Base-by-base conservation (phyloP, 2,329 filamentous ascomycete genomes). In the Corinectria fuckeliana region DNA sequence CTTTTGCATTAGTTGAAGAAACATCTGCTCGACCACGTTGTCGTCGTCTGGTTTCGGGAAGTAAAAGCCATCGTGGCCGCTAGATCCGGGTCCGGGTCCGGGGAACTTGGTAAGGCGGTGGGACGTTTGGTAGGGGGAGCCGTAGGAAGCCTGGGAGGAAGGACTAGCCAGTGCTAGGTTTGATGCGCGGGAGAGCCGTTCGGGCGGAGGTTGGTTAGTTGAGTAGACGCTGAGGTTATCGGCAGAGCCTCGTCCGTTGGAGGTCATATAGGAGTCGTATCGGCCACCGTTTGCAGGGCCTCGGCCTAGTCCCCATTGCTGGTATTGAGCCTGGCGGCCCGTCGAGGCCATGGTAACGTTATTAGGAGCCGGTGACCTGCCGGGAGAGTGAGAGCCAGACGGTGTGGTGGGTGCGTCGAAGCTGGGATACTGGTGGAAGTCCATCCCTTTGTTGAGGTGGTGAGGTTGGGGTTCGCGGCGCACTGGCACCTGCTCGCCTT, bases 1-100 rank as follows among this genome's bases (percentile, higher is more conserved):
- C 79, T 97, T 97, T 72, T 96, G 91, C 95, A 99, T 98, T 65
- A 99, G 81, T 51, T 92, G 89, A 71, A 93, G 82, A 72, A 98
- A 98, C 81, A 97, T 91, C 72, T 93, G 88, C 74, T 98, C 92
- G 44, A 97, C 91, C 13, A 96, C 80, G 59, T 88, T 86, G 72
- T 96, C 92, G 74, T 96, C 91, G 52, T 88, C 85, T 14, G 92
- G 92, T 69, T 90, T 87, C 45, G 88, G 85, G 50, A 95, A 85
- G 63, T 88, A 77, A 67, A 87, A 86, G 21, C 79, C 80, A 34
- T 86, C 84, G 64, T 78, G 76, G 34, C 76, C 74, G 42, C 74
- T 74, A 60, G 66, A 53, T 56, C 71, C 66, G 64, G 72, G 65
- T 51, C 72, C 65, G 62, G 72, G 80, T 38, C 73, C 67, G 60